Evolutionary conservation across 257 asterid species (phyloP).

Genomic region (Anisodus acutangulus): DNA sequence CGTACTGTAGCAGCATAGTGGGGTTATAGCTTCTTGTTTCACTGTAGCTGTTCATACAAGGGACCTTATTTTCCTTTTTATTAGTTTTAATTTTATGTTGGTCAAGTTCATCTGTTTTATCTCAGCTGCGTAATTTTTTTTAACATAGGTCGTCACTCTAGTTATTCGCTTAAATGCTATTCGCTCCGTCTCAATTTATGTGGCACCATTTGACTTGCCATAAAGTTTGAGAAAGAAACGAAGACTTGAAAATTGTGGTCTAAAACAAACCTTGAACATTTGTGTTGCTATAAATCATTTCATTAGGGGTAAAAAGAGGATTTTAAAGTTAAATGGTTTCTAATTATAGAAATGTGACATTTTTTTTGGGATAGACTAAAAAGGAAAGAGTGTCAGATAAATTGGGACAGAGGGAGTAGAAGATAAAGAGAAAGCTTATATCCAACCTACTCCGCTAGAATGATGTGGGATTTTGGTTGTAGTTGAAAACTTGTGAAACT

Average conservation of each 20-base stretch:
- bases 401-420: too few relatives aligned
- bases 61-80: not conserved
- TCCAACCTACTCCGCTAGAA: not conserved
- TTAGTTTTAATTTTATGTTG: not conserved
- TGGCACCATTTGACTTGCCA: too few relatives aligned
- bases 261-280: too few relatives aligned
- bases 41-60: not conserved
- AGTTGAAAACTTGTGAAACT: not conserved
- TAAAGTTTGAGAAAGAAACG: too few relatives aligned
- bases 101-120: not conserved
- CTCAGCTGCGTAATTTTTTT: not conserved
- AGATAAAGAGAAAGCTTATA: not conserved
- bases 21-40: not conserved
- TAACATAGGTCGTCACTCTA: not conserved
- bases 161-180: not conserved
- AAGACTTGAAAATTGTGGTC: too few relatives aligned
- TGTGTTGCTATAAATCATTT: too few relatives aligned
- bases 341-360: too few relatives aligned
- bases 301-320: too few relatives aligned
- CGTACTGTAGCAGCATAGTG: not conserved
- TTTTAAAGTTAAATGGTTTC: too few relatives aligned
- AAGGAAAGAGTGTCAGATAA: too few relatives aligned
- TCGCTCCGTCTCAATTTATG: too few relatives aligned
- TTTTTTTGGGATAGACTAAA: too few relatives aligned
- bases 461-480: not conserved